Base-by-base conservation (phyloP, 75 land plant species). In the Picea glauca region DNA sequence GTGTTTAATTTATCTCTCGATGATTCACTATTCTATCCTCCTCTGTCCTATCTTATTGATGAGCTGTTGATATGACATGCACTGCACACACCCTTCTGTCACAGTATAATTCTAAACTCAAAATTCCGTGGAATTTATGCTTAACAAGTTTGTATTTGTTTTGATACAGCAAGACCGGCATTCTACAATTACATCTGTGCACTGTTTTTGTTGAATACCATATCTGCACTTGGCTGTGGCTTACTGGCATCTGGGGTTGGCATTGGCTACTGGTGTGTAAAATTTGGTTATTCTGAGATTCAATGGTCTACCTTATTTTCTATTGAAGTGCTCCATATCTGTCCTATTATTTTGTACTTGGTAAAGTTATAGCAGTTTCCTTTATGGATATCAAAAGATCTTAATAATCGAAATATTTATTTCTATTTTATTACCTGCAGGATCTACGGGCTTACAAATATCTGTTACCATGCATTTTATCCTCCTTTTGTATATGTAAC, bases 381-480 rank as follows among this genome's bases (percentile, higher is more conserved):
- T 9, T 4, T 43, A 11, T 70, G 13, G 74, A 43, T 40, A 70
- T 76, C 60, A 70, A 40, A 40, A 70, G 56, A 9, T 58, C 59
- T 57, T 0, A 3, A 3, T 40, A 54, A 54, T 79, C 32, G 15
- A 40, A 58, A 75, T 40, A 9, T 32, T 23, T 2, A 60, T 77
- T 61, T 60, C 67, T 59, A 50, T 59, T 20, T 77, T 81, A 32
- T 73, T 46, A 57, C 32, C 5, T 84, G 62, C 90, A 95, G 98
- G 91, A 76, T 98, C 58, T 92, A 93, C 62, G 80, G 86, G 80
- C 62, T 86, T 11, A 87, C 91, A 58, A 78, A 62, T 18, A 81
- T 94, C 57, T 91, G 90, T 72, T 92, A 93, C 70, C 95, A 98
- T 70, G 89, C 96, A n/a, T 83, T 95, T 58, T 98, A 95, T 83